Evolutionary conservation across 1,284 basidiomycete species (phyloP), one percentile per base, ranked within the genome.

Genomic region (Cryptococcus deneoformans): DNA sequence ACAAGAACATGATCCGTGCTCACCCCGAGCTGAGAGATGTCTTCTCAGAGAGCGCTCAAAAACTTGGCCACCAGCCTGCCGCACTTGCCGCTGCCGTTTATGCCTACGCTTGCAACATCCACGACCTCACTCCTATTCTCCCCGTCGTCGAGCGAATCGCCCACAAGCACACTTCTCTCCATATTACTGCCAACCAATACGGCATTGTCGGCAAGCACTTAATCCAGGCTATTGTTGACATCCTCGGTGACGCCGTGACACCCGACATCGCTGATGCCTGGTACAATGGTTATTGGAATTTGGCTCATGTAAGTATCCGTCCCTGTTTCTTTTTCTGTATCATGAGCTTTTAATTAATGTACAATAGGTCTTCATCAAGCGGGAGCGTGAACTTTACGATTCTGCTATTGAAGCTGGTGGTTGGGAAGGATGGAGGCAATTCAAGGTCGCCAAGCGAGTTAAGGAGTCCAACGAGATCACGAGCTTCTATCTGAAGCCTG

Each of bases 51-150:
- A 55, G 59, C n/a, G 59, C 65, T 2, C 68, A 69, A 57, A 60
- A 53, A 24, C 62, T 58, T 20, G 58, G 62, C 7, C 64, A 64
- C 36, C 72, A 74, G 58, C 66, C 70, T 20, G 44, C 46, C 3
- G 72, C 70, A 1, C 66, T 74, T n/a, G 71, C 72, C 8, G 53
- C 56, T n/a, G 56, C 67, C n/a, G 63, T 74, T 4, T 61, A 68
- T 55, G 72, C 64, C 24, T 74, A 74, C 63, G 71, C 72, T 11
- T 62, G 61, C 40, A 65, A 71, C 65, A 72, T 74, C 50, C 60
- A 74, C 59, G 66, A 72, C 53, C 65, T 74, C 36, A 63, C 61
- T 34, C 35, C 8, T 10, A 37, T 37, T 6, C 16, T 36, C 6
- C 37, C 9, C 50, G 39, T 12, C 7, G 11, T 14, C n/a, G 10